phyloP scores from a whole-genome alignment of 2,329 filamentous ascomycete genomes.

The Venturia asperata region DNA sequence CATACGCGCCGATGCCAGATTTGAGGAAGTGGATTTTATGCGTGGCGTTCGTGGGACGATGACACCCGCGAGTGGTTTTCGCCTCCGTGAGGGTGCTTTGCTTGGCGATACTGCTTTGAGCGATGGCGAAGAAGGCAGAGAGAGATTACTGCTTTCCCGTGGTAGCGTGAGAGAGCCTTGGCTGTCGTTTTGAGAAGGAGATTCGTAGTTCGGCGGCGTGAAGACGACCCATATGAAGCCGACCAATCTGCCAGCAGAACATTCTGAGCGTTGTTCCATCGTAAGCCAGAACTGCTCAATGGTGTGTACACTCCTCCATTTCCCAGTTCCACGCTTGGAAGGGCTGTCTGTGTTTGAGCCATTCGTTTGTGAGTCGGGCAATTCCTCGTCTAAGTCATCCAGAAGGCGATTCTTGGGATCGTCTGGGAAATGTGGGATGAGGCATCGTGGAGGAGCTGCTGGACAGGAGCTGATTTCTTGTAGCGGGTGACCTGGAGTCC shows the following conservation, averaged over 20 bases:
- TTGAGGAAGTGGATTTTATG: conserved; percentile 49
- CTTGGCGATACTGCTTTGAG: conserved; percentile 11
- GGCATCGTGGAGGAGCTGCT: conserved; percentile 64
- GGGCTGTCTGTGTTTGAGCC: conserved; percentile 27
- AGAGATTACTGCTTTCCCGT: background rate
- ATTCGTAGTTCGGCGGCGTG: conserved; percentile 47
- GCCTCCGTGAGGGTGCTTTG: conserved; percentile 1
- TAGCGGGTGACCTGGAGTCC: conserved; percentile 60
- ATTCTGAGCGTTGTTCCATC: conserved; percentile 95
- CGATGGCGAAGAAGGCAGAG: conserved; percentile 9
- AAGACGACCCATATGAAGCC: conserved; percentile 94
- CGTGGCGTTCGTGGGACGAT: conserved; percentile 59
- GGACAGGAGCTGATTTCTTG: conserved; percentile 63
- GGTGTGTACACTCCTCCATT: conserved; percentile 76
- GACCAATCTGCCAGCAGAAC: conserved; percentile 82
- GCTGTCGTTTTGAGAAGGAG: background rate
- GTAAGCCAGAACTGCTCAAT: conserved; percentile 97
- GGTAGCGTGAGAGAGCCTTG: background rate
- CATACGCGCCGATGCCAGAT: conserved; percentile 9
- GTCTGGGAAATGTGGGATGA: conserved; percentile 88
- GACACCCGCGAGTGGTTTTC: conserved; percentile 43
- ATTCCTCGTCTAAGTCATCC: conserved; percentile 80
- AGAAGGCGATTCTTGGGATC: conserved; percentile 90
- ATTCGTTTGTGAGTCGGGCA: conserved; percentile 46
- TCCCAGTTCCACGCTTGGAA: conserved; percentile 50